A percentile compares a stretch with the other conserved stretches of the same genome.
phyloP scores from a whole-genome alignment of 805 yeast genomes.

The Metschnikowia vanudenii region DNA sequence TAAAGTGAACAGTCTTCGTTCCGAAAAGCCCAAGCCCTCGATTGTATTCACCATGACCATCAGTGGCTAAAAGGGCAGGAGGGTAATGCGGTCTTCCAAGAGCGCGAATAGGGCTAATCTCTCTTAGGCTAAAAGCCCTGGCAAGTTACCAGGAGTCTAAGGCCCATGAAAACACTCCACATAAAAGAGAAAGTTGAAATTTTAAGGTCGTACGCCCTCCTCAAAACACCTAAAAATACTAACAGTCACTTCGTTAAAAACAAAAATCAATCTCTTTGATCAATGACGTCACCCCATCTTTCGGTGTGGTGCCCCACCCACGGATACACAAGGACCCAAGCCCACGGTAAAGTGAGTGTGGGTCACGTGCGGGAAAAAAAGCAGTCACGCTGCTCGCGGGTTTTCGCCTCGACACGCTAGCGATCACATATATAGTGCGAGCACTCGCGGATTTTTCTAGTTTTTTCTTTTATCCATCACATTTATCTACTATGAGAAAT shows the following conservation, averaged over 20 bases:
- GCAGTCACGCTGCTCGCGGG: constrained; percentile 18
- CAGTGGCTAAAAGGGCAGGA: neutral
- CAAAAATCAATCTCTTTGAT: no score
- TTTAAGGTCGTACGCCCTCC: no score
- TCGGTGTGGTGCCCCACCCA: no score
- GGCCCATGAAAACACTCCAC: no score
- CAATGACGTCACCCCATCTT: no score
- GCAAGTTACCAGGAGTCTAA: no score
- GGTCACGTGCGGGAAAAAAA: constrained; percentile 14
- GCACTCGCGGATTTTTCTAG: constrained; percentile 23
- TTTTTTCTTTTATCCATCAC: constrained; percentile 20
- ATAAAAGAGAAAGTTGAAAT: no score
- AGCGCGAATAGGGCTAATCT: constrained; percentile 1
- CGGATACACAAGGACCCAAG: neutral
- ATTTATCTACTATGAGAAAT: constrained; percentile 70
- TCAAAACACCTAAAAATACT: no score
- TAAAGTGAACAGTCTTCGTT: neutral
- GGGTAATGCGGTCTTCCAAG: neutral
- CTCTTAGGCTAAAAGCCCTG: no score
- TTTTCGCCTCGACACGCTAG: constrained; percentile 26
- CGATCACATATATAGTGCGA: constrained; percentile 20
- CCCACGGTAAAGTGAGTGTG: neutral
- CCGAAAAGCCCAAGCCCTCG: neutral
- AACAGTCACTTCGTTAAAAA: no score
- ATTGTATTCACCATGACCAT: neutral